Percentiles rank a stretch among this genome's conserved stretches.
These are phyloP conservation scores for Rhodosporidiobolus odoratus DNA, from an alignment of 768 basidiomycete species.

Conservation along the genomic window DNA sequence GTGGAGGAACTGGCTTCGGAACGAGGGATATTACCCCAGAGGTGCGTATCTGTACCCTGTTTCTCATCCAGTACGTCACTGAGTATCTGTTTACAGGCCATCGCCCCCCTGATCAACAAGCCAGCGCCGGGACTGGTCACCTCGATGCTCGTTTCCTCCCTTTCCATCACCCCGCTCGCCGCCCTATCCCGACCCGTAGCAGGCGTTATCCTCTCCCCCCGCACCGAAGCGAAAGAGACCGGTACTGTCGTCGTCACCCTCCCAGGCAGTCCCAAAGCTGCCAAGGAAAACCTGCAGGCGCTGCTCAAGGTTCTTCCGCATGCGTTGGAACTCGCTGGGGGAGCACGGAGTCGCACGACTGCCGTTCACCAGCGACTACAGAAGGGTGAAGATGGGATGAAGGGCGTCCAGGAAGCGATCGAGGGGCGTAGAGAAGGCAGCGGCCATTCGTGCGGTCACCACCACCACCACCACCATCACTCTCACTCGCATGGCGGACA, in stretches of 20 bases:
- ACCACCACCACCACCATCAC: constrained; percentile 45
- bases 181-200: constrained; percentile 78
- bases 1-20: constrained; percentile 84
- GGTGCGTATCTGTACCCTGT: constrained; percentile 48
- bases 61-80: not conserved
- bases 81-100: constrained; percentile 55
- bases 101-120: constrained; percentile 43
- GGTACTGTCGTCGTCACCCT: constrained; percentile 67
- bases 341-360: constrained; percentile 5
- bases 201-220: constrained; percentile 48
- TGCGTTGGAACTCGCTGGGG: constrained; percentile 61
- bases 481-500: constrained; percentile 50
- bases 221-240: constrained; percentile 51
- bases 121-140: constrained; percentile 64
- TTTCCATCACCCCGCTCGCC: constrained; percentile 70
- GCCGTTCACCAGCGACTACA: constrained; percentile 12
- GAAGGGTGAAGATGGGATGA: constrained; percentile 7
- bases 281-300: constrained; percentile 66
- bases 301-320: constrained; percentile 63
- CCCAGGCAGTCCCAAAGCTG: constrained; percentile 79
- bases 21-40: constrained; percentile 76
- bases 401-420: not conserved
- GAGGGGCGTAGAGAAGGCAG: constrained; percentile 31
- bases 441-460: constrained; percentile 20
- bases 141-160: constrained; percentile 62